These are phyloP conservation scores for Mycocalia duriaeana DNA, from an alignment of 1,284 basidiomycete genomes.

Conservation along the genomic window DNA sequence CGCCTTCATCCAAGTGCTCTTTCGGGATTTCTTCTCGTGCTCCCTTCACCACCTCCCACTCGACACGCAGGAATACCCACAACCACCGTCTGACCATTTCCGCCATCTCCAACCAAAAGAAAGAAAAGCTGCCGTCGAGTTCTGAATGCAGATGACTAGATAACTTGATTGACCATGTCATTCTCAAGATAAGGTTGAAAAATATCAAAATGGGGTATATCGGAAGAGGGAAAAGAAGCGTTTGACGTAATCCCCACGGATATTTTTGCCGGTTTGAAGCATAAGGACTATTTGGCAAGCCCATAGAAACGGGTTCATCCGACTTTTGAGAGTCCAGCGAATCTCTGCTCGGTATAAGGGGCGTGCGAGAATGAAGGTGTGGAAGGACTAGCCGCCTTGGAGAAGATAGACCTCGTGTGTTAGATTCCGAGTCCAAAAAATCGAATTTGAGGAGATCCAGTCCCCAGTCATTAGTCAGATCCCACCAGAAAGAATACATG, in stretches of 20 bases:
- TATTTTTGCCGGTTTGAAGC: conserved; percentile 26
- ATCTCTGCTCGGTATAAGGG: conserved; percentile 16
- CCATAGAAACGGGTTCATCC: conserved; percentile 10
- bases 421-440: conserved; percentile 12
- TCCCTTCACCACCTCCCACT: conserved; percentile 86
- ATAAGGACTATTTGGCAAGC: conserved; percentile 8
- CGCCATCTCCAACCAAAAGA: conserved; percentile 88
- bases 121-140: conserved; percentile 76
- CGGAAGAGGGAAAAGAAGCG: conserved; percentile 73
- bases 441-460: conserved; percentile 64
- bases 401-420: conserved; percentile 21
- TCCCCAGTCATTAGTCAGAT: conserved; percentile 98
- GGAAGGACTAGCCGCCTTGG: conserved; percentile 40
- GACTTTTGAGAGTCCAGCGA: conserved; percentile 27
- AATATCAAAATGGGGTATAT: conserved; percentile 85
- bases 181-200: conserved; percentile 84
- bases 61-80: conserved; percentile 95
- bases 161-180: conserved; percentile 94
- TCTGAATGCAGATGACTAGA: conserved; percentile 84
- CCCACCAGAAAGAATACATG: conserved; percentile 98
- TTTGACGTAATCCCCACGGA: conserved; percentile 69
- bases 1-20: conserved; percentile 18
- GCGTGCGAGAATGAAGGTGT: conserved; percentile 37
- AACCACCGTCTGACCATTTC: conserved; percentile 90
- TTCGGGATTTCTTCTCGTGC: conserved; percentile 23